Evolutionary conservation across 176 grass and related monocot species (phyloP).

Genomic region (Rhynchospora pubera): DNA sequence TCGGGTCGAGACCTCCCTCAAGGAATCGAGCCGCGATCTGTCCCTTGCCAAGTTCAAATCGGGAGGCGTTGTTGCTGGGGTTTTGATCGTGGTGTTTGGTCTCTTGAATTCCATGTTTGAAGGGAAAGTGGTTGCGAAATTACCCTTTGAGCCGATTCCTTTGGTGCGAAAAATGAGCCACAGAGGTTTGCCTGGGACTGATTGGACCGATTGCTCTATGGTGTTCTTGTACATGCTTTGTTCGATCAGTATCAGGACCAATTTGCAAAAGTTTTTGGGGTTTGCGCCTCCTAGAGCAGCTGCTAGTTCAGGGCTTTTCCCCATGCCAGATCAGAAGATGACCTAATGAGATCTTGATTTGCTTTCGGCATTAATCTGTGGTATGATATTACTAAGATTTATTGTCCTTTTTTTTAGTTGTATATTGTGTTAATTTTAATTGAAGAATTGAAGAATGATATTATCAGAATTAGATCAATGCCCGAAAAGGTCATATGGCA

Average conservation of each 20-base stretch:
- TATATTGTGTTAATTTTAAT: not conserved
- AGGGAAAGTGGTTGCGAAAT: constrained; percentile 69
- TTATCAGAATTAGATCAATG: not conserved
- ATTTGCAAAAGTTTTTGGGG: constrained; percentile 87
- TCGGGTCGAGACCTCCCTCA: constrained; percentile 89
- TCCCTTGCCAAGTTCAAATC: constrained; percentile 98
- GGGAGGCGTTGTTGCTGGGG: constrained; percentile 74
- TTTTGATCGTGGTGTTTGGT: constrained; percentile 92
- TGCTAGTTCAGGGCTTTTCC: constrained; percentile 59
- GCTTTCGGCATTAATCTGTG: not conserved
- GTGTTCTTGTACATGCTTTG: constrained; percentile 99
- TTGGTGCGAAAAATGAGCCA: constrained; percentile 97
- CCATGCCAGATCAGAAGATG: constrained; percentile 87
- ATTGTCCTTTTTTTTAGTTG: not conserved
- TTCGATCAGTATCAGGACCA: constrained; percentile 96
- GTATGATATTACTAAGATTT: not conserved
- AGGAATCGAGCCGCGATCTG: constrained; percentile 87
- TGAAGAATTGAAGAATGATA: not conserved
- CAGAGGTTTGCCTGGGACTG: constrained; percentile 61
- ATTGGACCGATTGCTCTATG: constrained; percentile 98
- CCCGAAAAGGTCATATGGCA: not conserved
- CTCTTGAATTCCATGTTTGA: constrained; percentile 97
- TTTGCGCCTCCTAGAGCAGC: constrained; percentile 75
- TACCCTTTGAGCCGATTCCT: constrained; percentile 69
- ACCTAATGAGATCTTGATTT: constrained; percentile 38